Evolutionary conservation across 768 basidiomycete species (phyloP).

Genomic region (Lactarius deliciosus): DNA sequence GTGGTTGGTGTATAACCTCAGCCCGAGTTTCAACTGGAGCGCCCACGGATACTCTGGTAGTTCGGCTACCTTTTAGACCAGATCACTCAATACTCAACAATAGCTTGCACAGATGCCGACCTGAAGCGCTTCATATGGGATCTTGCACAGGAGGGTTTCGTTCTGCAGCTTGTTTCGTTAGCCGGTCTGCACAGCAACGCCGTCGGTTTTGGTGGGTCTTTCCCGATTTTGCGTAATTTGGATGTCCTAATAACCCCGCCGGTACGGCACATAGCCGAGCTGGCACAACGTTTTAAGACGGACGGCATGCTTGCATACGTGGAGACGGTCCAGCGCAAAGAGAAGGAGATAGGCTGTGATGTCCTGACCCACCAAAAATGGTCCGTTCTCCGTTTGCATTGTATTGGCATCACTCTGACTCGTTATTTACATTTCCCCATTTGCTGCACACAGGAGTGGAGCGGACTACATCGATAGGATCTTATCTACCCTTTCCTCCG

Average conservation of each 20-base stretch:
- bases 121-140: constrained; percentile 89
- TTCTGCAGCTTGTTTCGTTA: constrained; percentile 85
- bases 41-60: constrained; percentile 72
- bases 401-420: not conserved
- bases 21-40: constrained; percentile 94
- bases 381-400: constrained; percentile 40
- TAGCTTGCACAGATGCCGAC: constrained; percentile 50
- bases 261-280: constrained; percentile 54
- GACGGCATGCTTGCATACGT: constrained; percentile 95
- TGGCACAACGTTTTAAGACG: constrained; percentile 74
- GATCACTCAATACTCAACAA: not conserved
- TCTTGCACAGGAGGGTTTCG: constrained; percentile 88
- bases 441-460: constrained; percentile 61
- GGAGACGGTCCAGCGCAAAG: constrained; percentile 81
- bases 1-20: constrained; percentile 92
- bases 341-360: constrained; percentile 85
- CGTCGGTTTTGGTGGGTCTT: constrained; percentile 60
- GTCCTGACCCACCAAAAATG: constrained; percentile 95
- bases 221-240: not conserved
- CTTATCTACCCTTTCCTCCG: constrained; percentile 77
- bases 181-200: constrained; percentile 89
- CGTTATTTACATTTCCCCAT: constrained; percentile 3
- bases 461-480: constrained; percentile 90
- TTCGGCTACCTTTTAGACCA: not conserved
- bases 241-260: not conserved